Conservation (phyloP, 768 basidiomycete genomes). For the Boletus insuetus region DNA sequence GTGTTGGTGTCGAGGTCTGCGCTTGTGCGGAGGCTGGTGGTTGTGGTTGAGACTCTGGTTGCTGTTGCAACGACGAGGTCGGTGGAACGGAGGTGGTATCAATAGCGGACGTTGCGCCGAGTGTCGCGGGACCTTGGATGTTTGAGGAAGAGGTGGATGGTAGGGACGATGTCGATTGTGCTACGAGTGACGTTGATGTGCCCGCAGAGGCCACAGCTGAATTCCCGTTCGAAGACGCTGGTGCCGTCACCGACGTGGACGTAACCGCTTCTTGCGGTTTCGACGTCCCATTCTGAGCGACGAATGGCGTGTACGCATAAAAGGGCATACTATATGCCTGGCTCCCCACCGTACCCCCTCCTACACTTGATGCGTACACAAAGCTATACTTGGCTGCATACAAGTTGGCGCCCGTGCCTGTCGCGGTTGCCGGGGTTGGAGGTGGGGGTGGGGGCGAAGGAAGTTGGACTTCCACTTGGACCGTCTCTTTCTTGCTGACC, state of each 20-base stretch:
- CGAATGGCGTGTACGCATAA: conserved; percentile 22
- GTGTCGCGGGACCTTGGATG: background rate
- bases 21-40: background rate
- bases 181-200: background rate
- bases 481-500: conserved; percentile 64
- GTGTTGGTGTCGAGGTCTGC: no score
- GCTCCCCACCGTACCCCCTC: conserved; percentile 9
- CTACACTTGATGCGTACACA: conserved; percentile 15
- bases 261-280: conserved; percentile 7
- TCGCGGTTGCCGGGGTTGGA: conserved; percentile 11
- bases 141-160: conserved; percentile 1
- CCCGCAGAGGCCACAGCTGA: background rate
- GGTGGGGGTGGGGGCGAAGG: conserved; percentile 31
- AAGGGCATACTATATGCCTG: conserved; percentile 27
- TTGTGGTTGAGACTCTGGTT: background rate
- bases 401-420: conserved; percentile 6
- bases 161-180: background rate
- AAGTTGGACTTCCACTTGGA: conserved; percentile 38
- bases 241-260: background rate
- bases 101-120: background rate
- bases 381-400: conserved; percentile 21
- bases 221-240: background rate
- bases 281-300: conserved; percentile 5
- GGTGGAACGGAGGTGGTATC: background rate
- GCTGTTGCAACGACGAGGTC: background rate